Evolutionary conservation across 768 basidiomycete species (phyloP), one percentile per base, ranked within the genome.

Genomic region (Suillus hirtellus): DNA sequence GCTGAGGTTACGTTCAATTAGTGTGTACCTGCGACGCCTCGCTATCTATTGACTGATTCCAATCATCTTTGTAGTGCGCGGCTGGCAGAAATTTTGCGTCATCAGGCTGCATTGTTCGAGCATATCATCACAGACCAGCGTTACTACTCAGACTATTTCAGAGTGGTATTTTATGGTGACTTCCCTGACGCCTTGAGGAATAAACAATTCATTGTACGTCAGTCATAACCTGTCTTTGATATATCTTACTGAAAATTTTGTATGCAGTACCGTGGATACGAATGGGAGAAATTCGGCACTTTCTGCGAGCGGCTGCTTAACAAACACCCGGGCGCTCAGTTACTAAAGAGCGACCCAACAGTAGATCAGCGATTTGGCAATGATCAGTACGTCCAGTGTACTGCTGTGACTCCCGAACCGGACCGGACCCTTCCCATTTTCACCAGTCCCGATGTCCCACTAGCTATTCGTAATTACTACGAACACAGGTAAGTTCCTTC

Each of bases 251-350:
- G 0, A 38, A 52, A 12, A 67, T 60, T 65, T 59, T 60, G 31
- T 46, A 56, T 53, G 52, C 53, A 95, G 93, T 96, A 96, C 74
- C 93, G 96, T 52, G 96, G 95, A 1, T 92, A 88, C 70, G 94
- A 95, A 70, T 95, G 92, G 94, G 96, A 99, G 77, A 95, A 93
- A 70, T 94, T 88, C 65, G 89, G 89, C 8, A 85, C 90, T 3
- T 94, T 92, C 79, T 93, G 93, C 76, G 95, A 98, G 74, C 81
- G 91, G 43, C 92, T 97, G 87, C 85, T 95, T 60, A 89, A 87
- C 75, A 96, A 96, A 73, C 92, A 95, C 75, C 89, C 92, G 4
- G 88, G 88, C 24, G 92, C 95, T 5, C 90, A 90, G 63, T 75
- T 97, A 11, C 76, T 96, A 54, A 92, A 89, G 71, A 81, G 79